Evolutionary conservation across 1,139 yeast species (phyloP), one percentile per base, ranked within the genome.

Genomic region (Wickerhamiella pararugosa): DNA sequence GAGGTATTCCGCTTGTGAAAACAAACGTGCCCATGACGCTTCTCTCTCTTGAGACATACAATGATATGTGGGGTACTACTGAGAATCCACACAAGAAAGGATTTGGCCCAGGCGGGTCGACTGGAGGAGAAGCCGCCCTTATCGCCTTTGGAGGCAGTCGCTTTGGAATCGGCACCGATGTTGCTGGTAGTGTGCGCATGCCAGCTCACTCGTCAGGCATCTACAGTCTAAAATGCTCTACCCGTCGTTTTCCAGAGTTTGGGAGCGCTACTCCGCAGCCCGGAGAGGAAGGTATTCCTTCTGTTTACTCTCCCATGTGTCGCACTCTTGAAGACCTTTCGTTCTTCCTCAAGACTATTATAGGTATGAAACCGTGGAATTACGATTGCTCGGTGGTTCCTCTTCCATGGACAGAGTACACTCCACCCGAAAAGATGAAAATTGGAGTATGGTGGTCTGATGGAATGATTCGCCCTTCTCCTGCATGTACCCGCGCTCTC

Each of bases 311-410:
- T 2, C 80, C 80, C 26, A 63, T 74, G 65, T 64, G 75, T 29
- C 58, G 77, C 49, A 61, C 75, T 7, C 59, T 83, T 29, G 75
- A 70, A 8, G 94, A 82, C 55, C 60, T 83, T 49, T 72, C 73
- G 29, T 71, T 70, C 48, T 73, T 79, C 61, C 69, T 78, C 65
- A 72, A 72, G 51, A 56, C 66, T 21, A 65, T 72, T 47, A 64
- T 76, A 43, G 71, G 69, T 49, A 64, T 67, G 50, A 65, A 76
- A 56, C 87, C 90, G 21, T 79, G 87, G 86, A 63, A 67, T 37
- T 61, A 61, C 39, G 92, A 81, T 58, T 71, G 72, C 46, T 63
- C 67, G 44, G 60, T 67, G 41, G 59, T 73, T 40, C 76, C 73
- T 42, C 54, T 76, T 47, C 79, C 79, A 25, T 80, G 90, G 87